A percentile compares a stretch with the other conserved stretches of the same genome.
phyloP scores from a whole-genome alignment of 495 filamentous ascomycete genomes.

The Penicillium bovifimosum region DNA sequence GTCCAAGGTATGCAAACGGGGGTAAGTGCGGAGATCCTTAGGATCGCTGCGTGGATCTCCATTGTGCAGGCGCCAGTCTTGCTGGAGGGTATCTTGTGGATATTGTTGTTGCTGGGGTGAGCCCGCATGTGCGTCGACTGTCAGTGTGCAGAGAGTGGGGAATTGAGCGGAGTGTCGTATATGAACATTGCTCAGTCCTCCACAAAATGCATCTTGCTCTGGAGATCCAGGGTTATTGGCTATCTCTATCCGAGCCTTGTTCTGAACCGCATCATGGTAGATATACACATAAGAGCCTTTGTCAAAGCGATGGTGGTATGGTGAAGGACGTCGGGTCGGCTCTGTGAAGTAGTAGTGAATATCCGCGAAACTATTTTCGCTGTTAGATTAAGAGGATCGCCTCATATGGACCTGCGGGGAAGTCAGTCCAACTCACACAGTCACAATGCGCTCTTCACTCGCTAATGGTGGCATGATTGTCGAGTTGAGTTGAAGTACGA shows the following conservation, averaged over 20 bases:
- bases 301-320: conserved; percentile 73
- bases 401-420: conserved; percentile 16
- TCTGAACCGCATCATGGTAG: conserved; percentile 65
- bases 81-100: conserved; percentile 36
- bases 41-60: conserved; percentile 63
- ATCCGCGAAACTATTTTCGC: conserved; percentile 66
- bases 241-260: conserved; percentile 70
- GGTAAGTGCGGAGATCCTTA: conserved; percentile 66
- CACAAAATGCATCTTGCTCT: conserved; percentile 87
- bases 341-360: conserved; percentile 82
- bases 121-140: conserved; percentile 53
- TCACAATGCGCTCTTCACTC: conserved; percentile 73
- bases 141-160: conserved; percentile 67
- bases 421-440: conserved; percentile 56
- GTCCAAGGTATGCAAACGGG: conserved; percentile 76
- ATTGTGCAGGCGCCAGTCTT: conserved; percentile 75
- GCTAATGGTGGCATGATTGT: conserved; percentile 65
- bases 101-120: conserved; percentile 15
- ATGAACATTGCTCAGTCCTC: conserved; percentile 60
- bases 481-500: background rate
- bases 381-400: background rate
- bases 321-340: conserved; percentile 59
- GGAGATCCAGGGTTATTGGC: conserved; percentile 81
- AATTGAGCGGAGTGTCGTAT: conserved; percentile 74
- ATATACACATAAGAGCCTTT: conserved; percentile 86